Evolutionary conservation across 352 stramenopile species (phyloP).

Genomic region (Globisporangium megalacanthum): DNA sequence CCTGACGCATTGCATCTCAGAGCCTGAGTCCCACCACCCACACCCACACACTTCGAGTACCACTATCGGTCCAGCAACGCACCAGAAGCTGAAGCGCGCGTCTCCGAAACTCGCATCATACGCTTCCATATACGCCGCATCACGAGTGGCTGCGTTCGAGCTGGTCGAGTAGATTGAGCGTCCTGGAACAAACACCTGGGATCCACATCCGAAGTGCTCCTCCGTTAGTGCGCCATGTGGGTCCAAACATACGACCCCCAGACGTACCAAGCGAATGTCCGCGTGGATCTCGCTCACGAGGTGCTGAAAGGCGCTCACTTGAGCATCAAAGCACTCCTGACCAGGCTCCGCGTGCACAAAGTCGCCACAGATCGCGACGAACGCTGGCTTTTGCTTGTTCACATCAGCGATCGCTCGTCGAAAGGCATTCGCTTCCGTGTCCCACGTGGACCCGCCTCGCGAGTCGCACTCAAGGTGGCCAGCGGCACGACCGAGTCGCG

Average conservation of each 20-base stretch:
- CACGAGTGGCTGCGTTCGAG: constrained; percentile 6
- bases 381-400: constrained; percentile 47
- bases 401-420: constrained; percentile 34
- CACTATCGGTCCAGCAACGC: background rate
- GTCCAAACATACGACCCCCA: background rate
- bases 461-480: constrained; percentile 26
- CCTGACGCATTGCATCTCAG: constrained; percentile 21
- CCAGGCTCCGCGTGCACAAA: constrained; percentile 37
- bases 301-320: constrained; percentile 51
- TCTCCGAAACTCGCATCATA: constrained; percentile 63
- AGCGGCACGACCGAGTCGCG: constrained; percentile 29
- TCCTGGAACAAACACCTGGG: constrained; percentile 50
- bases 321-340: constrained; percentile 31
- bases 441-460: constrained; percentile 41
- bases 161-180: constrained; percentile 12
- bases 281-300: constrained; percentile 56
- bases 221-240: background rate
- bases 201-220: background rate
- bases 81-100: constrained; percentile 76
- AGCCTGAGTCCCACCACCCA: background rate
- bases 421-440: constrained; percentile 35
- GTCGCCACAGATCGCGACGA: constrained; percentile 65
- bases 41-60: background rate
- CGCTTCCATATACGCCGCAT: constrained; percentile 10
- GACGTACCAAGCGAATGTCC: constrained; percentile 49